A percentile compares a stretch with the other conserved stretches of the same genome.
phyloP scores from a whole-genome alignment of 169 alveolate genomes.

The Ichthyophthirius multifiliis region DNA sequence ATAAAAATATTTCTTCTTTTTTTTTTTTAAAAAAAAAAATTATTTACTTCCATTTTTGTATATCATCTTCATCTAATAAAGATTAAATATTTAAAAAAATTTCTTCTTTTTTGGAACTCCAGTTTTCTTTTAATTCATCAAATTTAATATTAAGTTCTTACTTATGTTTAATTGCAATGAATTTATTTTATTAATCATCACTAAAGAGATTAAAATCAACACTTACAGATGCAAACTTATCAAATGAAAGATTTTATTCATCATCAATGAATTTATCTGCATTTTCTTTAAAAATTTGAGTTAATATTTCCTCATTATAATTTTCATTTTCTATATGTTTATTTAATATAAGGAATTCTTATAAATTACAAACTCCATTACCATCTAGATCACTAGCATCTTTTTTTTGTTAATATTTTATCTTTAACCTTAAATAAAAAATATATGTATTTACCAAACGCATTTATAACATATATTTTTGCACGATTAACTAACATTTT shows the following conservation, averaged over 20 bases:
- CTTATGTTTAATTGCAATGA: not conserved
- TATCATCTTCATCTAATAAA: not conserved
- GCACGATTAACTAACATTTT: slow-evolving; percentile 32
- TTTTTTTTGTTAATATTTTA: not conserved
- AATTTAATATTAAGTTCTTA: not conserved
- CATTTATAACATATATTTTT: slow-evolving; percentile 34
- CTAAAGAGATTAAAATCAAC: slow-evolving; percentile 33
- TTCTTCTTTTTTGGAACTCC: not conserved
- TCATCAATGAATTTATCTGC: slow-evolving; percentile 27
- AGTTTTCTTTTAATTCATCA: not conserved
- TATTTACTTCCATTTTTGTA: not conserved
- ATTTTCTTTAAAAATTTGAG: slow-evolving; percentile 23
- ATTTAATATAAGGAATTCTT: slow-evolving; percentile 33
- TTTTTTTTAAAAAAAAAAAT: not conserved
- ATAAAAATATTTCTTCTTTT: too few relatives aligned
- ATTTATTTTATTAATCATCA: slow-evolving; percentile 29
- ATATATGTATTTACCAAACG: not conserved
- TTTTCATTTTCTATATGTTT: slow-evolving; percentile 39
- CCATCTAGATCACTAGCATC: slow-evolving; percentile 49
- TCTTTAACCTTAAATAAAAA: not conserved
- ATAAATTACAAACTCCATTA: slow-evolving; percentile 27
- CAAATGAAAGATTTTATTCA: slow-evolving; percentile 33
- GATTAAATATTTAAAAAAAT: not conserved
- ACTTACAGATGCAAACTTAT: slow-evolving; percentile 35
- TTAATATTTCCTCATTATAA: slow-evolving; percentile 9